phyloP scores from a whole-genome alignment of 345 rosid species.

The Pelargonium nanum region DNA sequence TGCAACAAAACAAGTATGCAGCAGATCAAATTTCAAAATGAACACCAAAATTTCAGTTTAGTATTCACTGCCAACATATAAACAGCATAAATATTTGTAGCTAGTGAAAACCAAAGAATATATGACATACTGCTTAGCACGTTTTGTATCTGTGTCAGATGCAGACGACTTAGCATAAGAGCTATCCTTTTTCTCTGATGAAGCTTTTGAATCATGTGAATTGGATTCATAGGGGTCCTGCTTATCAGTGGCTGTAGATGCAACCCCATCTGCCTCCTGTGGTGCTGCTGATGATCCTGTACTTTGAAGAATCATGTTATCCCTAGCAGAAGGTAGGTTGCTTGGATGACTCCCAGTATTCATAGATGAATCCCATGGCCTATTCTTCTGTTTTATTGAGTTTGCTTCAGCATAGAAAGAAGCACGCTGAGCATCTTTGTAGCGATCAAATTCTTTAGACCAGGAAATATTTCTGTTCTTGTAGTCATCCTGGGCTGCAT shows the following conservation, averaged over 20 bases:
- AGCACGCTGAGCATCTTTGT: conserved; percentile 24
- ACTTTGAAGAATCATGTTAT: conserved; percentile 13
- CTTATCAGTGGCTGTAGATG: conserved; percentile 17
- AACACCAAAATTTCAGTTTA: background rate
- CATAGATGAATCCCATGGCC: conserved; percentile 15
- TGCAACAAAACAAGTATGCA: background rate
- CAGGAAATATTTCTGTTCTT: conserved; percentile 18
- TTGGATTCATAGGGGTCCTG: conserved; percentile 15
- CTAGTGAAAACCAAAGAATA: conserved; percentile 6
- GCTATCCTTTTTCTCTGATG: conserved; percentile 48
- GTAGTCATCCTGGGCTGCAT: conserved; percentile 18
- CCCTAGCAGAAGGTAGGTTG: conserved; percentile 1
- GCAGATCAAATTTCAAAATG: background rate
- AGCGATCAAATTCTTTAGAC: conserved; percentile 29
- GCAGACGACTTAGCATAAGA: conserved; percentile 33
- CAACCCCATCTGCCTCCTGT: conserved; percentile 14
- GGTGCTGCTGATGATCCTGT: conserved; percentile 11
- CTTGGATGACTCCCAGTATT: conserved; percentile 9
- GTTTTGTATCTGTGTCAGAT: conserved; percentile 59
- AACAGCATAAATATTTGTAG: no score
- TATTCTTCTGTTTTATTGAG: conserved; percentile 14
- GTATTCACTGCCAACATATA: background rate
- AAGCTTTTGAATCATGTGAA: conserved; percentile 23
- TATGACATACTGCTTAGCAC: conserved; percentile 80
- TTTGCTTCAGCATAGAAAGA: conserved; percentile 6